These are phyloP conservation scores for Dendrobium nobile DNA, from an alignment of 106 monocot species.

Conservation along the genomic window DNA sequence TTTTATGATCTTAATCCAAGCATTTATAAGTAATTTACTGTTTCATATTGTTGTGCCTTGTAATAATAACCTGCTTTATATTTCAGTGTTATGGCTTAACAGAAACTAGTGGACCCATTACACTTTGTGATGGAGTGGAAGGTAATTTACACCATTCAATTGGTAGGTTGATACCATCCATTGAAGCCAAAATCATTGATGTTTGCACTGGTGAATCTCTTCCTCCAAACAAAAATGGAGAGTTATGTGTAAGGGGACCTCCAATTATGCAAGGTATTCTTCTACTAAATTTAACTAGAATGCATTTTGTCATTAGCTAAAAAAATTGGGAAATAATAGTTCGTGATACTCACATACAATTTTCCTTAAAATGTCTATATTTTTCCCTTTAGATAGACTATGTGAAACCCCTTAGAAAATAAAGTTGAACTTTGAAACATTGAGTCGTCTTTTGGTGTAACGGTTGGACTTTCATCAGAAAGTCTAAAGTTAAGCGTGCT, in stretches of 20 bases:
- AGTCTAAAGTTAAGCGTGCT: too few relatives aligned
- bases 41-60: background rate
- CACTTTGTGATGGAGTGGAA: conserved; percentile 48
- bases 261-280: conserved; percentile 44
- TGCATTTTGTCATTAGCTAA: background rate
- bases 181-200: conserved; percentile 57
- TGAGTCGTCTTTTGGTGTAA: too few relatives aligned
- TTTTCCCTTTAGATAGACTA: too few relatives aligned
- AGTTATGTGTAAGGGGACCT: conserved; percentile 50
- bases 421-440: too few relatives aligned
- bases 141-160: conserved; percentile 41
- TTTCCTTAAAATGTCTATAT: too few relatives aligned
- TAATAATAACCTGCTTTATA: background rate
- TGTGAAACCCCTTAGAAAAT: too few relatives aligned
- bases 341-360: too few relatives aligned
- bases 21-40: background rate
- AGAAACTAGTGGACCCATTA: conserved; percentile 53
- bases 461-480: too few relatives aligned
- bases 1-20: background rate
- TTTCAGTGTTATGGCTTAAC: conserved; percentile 84
- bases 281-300: background rate
- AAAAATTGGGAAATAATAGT: too few relatives aligned
- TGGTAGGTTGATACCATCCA: conserved; percentile 47
- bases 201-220: conserved; percentile 31
- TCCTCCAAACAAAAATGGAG: conserved; percentile 38